These are phyloP conservation scores for Epichloe festucae DNA, from an alignment of 2,329 filamentous ascomycete genomes.

Conservation along the genomic window DNA sequence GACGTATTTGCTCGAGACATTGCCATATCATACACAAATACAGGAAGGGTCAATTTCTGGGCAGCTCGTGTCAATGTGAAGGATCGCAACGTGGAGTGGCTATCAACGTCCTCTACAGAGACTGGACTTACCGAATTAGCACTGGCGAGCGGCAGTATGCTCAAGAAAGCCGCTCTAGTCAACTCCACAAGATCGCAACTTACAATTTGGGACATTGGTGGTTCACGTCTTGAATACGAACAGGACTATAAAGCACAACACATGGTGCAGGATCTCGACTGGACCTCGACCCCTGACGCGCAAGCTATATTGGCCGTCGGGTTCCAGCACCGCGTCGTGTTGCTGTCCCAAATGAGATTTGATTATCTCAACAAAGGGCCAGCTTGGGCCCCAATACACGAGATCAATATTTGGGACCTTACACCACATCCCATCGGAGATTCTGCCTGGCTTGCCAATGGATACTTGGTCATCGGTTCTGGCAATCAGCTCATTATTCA, in stretches of 20 bases:
- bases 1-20: constrained; percentile 80
- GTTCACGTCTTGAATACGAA: constrained; percentile 68
- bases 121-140: constrained; percentile 62
- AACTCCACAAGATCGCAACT: constrained; percentile 59
- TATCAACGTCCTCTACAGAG: constrained; percentile 68
- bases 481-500: constrained; percentile 87
- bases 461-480: constrained; percentile 73
- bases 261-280: constrained; percentile 75
- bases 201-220: constrained; percentile 84
- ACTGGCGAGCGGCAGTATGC: constrained; percentile 71
- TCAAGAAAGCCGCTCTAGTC: constrained; percentile 76
- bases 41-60: constrained; percentile 71
- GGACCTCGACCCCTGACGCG: constrained; percentile 81
- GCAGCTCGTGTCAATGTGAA: constrained; percentile 58
- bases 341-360: constrained; percentile 79
- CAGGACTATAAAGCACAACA: constrained; percentile 62
- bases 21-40: constrained; percentile 69
- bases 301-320: constrained; percentile 88
- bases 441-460: constrained; percentile 79
- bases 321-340: constrained; percentile 70
- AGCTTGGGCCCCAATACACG: constrained; percentile 77
- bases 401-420: constrained; percentile 67
- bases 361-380: constrained; percentile 81
- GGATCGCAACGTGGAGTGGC: constrained; percentile 58
- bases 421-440: constrained; percentile 88